Percentiles rank a stretch among this genome's conserved stretches.
These are phyloP conservation scores for Dactylellina sp. DNA, from an alignment of 2,329 filamentous ascomycete genomes.

Conservation along the genomic window DNA sequence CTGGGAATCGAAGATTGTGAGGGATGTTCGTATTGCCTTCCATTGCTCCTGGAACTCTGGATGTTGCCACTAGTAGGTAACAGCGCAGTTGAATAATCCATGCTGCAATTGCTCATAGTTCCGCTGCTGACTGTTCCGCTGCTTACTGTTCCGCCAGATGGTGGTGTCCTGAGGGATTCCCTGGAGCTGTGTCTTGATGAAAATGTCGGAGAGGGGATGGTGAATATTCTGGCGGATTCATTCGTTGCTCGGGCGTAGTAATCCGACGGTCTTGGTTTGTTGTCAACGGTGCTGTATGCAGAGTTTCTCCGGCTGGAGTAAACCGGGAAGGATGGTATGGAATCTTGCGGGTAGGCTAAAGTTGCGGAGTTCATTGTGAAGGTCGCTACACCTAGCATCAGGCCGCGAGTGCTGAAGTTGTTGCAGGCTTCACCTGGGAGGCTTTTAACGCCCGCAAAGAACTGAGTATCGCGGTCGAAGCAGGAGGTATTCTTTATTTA, in stretches of 20 bases:
- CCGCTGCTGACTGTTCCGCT: conserved; percentile 21
- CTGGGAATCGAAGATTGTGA: conserved; percentile 43
- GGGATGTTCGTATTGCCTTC: conserved; percentile 41
- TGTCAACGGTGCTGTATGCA: conserved; percentile 41
- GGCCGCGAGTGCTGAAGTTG: conserved; percentile 3
- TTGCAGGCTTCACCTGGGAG: conserved; percentile 21
- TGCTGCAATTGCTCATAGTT: background rate
- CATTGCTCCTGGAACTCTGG: conserved; percentile 39
- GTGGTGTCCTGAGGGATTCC: conserved; percentile 47
- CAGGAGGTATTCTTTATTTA: background rate
- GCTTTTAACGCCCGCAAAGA: conserved; percentile 15
- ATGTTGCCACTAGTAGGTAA: conserved; percentile 49
- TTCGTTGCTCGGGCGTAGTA: conserved; percentile 46
- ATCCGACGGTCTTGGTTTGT: conserved; percentile 36
- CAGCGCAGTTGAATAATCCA: conserved; percentile 48
- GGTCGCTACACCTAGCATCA: conserved; percentile 43
- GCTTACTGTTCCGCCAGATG: conserved; percentile 35
- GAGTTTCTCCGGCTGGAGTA: conserved; percentile 45
- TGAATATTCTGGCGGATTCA: conserved; percentile 43
- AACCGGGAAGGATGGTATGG: conserved; percentile 39
- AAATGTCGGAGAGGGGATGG: conserved; percentile 37
- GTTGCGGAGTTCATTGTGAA: conserved; percentile 51
- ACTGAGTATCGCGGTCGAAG: background rate
- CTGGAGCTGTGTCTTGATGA: conserved; percentile 42
- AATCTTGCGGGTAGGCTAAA: conserved; percentile 48